Conservation (phyloP, 345 rosid species). For the Eucalyptus albens region DNA sequence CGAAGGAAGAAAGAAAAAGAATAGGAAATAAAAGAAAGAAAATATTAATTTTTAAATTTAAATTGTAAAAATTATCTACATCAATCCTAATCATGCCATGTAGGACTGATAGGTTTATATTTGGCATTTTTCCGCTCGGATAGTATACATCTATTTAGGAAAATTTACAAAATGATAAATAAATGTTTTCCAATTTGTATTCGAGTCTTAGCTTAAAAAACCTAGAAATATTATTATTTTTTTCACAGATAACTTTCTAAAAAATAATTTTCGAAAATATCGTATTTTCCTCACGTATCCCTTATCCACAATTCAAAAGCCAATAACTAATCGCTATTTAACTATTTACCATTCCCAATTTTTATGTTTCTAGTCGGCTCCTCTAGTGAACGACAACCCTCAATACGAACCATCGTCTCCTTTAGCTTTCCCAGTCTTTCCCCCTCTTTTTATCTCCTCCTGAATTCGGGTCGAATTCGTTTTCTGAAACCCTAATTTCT, state of each 20-base stretch:
- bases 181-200: too few relatives aligned
- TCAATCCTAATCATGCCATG: accelerated
- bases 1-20: not conserved
- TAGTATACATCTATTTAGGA: too few relatives aligned
- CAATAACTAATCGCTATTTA: not conserved
- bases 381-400: not conserved
- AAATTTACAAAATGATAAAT: not conserved
- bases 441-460: not conserved
- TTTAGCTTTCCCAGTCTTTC: not conserved
- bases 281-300: not conserved
- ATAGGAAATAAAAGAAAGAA: not conserved
- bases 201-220: not conserved
- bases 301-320: not conserved
- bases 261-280: not conserved
- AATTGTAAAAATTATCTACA: accelerated
- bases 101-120: too few relatives aligned
- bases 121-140: accelerated
- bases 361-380: not conserved
- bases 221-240: too few relatives aligned
- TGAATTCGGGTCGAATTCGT: not conserved
- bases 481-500: not conserved
- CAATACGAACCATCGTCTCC: not conserved
- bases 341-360: not conserved
- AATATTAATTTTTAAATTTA: too few relatives aligned
- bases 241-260: not conserved